Percentiles rank a stretch among this genome's conserved stretches.
Evolutionary conservation across 1,284 basidiomycete species (phyloP).

Genomic region (Pseudozyma pruni): DNA sequence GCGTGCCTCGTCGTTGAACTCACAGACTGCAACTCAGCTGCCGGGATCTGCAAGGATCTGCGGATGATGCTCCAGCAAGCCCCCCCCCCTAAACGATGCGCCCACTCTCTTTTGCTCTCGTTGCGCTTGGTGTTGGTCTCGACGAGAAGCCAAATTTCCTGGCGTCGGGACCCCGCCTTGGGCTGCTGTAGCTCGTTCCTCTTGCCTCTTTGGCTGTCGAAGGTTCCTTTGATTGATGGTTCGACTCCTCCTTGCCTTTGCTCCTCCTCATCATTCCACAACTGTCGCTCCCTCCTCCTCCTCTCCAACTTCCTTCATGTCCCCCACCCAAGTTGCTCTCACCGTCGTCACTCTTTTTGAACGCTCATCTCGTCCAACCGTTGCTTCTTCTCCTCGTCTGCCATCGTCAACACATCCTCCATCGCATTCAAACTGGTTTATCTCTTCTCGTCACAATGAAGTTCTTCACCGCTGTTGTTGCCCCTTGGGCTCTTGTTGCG

Average conservation of each 20-base stretch:
- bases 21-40: too few species aligned
- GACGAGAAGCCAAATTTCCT: too few species aligned
- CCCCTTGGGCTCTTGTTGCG: constrained; percentile 28
- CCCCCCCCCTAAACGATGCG: constrained; percentile 5
- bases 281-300: not conserved
- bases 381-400: not conserved
- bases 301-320: not conserved
- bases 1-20: too few species aligned
- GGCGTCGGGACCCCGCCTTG: too few species aligned
- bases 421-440: not conserved
- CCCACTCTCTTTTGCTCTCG: constrained; percentile 10
- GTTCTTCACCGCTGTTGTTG: constrained; percentile 34
- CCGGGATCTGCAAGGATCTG: not conserved
- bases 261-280: not conserved
- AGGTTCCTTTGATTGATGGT: too few species aligned
- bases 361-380: constrained; percentile 1
- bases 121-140: too few species aligned
- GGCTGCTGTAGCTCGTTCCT: too few species aligned
- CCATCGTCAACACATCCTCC: not conserved
- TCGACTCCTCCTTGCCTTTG: not conserved
- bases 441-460: constrained; percentile 25
- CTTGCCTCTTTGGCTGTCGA: too few species aligned
- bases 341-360: constrained; percentile 48
- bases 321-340: constrained; percentile 2
- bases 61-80: not conserved